Evolutionary conservation across 2,329 filamentous ascomycete genomes (phyloP), one percentile per base, ranked within the genome.

Genomic region (Pseudohalonectria lignicola): DNA sequence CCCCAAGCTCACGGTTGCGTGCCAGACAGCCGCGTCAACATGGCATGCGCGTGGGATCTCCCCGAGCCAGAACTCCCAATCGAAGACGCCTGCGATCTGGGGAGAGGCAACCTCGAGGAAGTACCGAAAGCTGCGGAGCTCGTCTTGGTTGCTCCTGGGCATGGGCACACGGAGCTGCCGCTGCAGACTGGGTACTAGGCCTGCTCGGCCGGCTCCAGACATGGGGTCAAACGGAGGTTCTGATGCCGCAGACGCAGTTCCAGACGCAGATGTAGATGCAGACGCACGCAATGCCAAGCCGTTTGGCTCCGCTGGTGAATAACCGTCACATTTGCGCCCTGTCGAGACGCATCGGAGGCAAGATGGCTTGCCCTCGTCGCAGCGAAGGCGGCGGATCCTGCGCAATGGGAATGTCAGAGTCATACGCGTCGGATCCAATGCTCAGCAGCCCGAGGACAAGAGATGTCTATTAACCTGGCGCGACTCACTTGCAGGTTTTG

Each of bases 1-100:
- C 12, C 47, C 45, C 2, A 51, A 41, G 6, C 43, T 40, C n/a
- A 50, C 40, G 15, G 46, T 37, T 10, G 48, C 48, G 23, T 50
- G 49, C 41, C 46, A 45, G 3, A 49, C 41, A 2, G 45, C 48
- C 8, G 47, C 31, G 20, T 49, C 49, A 12, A 34, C 28, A 30
- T 39, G 39, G n/a, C 43, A 41, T 12, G 45, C 31, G 6, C 44
- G 38, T 2, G 41, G 41, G 9, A 50, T 31, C 12, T 47, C 31
- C 17, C 20, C 23, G 4, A 39, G 25, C 47, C 48, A 51, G 38
- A 51, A 51, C n/a, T 44, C 41, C 12, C 28, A 35, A 21, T 47
- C 43, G 19, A 51, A 43, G 4, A 43, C 37, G 4, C 47, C 44
- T 3, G 48, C 36, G 3, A 50, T 36, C 4, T 31, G 37, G 2